Percentiles rank a stretch among this genome's conserved stretches.
These are phyloP conservation scores for Fusarium zealandicum DNA, from an alignment of 2,329 filamentous ascomycete species.

Conservation along the genomic window DNA sequence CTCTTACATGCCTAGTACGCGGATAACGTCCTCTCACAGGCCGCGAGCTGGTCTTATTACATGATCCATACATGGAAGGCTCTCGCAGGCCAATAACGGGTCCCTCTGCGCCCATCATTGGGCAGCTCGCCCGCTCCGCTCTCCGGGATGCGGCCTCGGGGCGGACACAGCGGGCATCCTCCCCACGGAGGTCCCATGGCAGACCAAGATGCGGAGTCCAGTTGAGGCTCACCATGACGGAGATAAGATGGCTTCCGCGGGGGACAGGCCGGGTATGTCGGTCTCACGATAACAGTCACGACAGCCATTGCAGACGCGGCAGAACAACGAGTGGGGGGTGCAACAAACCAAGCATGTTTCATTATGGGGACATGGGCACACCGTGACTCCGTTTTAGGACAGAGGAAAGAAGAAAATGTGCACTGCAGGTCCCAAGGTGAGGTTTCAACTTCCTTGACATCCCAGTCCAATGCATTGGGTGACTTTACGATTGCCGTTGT, in stretches of 20 bases:
- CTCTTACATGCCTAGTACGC: constrained; percentile 12
- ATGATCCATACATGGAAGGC: constrained; percentile 19
- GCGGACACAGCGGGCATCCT: constrained; percentile 27
- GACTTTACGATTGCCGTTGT: constrained; percentile 23
- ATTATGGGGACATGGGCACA: constrained; percentile 6
- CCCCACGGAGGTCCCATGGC: constrained; percentile 31
- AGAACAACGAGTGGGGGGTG: constrained; percentile 24
- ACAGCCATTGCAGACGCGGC: constrained; percentile 16
- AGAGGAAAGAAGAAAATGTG: constrained; percentile 23
- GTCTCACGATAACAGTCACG: constrained; percentile 15
- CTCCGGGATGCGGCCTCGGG: constrained; percentile 30
- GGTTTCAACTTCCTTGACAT: constrained; percentile 22
- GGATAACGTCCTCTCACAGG: constrained; percentile 17
- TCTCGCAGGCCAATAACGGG: constrained; percentile 23
- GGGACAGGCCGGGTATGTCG: constrained; percentile 29
- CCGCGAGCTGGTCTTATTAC: constrained; percentile 7
- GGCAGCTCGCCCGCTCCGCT: constrained; percentile 11
- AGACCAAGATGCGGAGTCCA: constrained; percentile 13
- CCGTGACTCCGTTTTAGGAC: constrained; percentile 5
- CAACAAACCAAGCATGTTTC: constrained; percentile 12
- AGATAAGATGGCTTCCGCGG: constrained; percentile 14
- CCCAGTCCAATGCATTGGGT: constrained; percentile 4
- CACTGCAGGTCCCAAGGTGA: constrained; percentile 27
- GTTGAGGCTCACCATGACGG: constrained; percentile 23
- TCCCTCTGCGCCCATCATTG: constrained; percentile 18